Evolutionary conservation across 2,329 filamentous ascomycete genomes (phyloP).

Genomic region (Diaporthe batatas): DNA sequence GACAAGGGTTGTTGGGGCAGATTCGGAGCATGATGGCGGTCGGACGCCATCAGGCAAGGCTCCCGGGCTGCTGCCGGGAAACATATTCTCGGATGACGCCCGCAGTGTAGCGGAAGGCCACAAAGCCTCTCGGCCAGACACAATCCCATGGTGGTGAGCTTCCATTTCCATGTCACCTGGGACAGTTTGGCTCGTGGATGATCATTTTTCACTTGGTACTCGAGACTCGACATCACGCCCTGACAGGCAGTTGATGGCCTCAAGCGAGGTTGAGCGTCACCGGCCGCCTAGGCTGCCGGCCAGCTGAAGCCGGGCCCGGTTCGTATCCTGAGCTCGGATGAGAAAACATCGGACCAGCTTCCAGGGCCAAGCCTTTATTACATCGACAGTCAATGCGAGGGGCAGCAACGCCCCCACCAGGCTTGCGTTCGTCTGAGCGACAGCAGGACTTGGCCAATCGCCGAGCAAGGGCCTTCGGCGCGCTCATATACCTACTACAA

Average conservation of each 20-base stretch:
- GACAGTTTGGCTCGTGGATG: background rate
- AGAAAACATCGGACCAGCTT: constrained; percentile 17
- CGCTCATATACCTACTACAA: background rate
- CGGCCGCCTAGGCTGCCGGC: constrained; percentile 25
- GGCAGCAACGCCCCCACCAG: background rate
- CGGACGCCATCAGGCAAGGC: constrained; percentile 8
- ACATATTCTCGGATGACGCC: constrained; percentile 18
- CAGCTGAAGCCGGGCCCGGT: constrained; percentile 21
- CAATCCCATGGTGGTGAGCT: background rate
- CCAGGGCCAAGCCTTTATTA: constrained; percentile 5
- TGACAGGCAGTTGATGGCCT: background rate
- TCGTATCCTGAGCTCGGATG: constrained; percentile 20
- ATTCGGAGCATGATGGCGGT: constrained; percentile 4
- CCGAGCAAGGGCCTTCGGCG: background rate
- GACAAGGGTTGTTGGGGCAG: background rate
- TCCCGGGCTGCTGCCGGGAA: background rate
- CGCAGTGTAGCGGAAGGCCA: constrained; percentile 1
- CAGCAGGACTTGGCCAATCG: background rate
- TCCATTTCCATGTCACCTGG: background rate
- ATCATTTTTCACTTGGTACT: background rate
- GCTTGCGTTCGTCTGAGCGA: background rate
- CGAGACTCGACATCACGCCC: background rate
- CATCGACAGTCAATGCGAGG: background rate
- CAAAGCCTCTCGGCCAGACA: background rate
- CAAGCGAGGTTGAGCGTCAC: constrained; percentile 22